Evolutionary conservation across 164 flowering plant genomes (phyloP).

Genomic region (Sedum album): DNA sequence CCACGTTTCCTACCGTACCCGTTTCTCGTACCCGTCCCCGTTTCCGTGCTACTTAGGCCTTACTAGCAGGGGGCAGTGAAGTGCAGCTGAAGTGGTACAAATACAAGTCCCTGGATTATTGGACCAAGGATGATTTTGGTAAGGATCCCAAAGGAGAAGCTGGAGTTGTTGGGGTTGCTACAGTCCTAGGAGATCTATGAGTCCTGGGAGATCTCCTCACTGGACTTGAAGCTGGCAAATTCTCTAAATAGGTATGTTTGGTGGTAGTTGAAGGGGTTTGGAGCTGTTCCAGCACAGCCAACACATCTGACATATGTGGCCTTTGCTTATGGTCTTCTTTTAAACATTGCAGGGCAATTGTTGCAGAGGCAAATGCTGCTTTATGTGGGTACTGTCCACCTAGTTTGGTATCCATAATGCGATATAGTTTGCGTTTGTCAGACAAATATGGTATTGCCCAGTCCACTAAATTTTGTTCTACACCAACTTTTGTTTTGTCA

Average conservation of each 20-base stretch:
- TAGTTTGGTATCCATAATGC: constrained; percentile 60
- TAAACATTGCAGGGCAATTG: constrained; percentile 5
- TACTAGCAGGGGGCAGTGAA: not conserved
- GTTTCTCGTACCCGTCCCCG: no score
- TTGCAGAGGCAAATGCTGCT: constrained; percentile 7
- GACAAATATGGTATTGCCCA: constrained; percentile 63
- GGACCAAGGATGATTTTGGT: not conserved
- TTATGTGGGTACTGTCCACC: constrained; percentile 39
- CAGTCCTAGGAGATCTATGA: constrained; percentile 5
- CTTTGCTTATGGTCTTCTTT: constrained; percentile 4
- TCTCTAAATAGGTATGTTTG: not conserved
- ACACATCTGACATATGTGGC: constrained; percentile 10
- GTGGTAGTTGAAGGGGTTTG: constrained; percentile 4
- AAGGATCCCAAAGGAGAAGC: constrained; percentile 4
- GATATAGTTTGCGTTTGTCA: constrained; percentile 46
- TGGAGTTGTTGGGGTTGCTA: not conserved
- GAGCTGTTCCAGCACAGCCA: constrained; percentile 8
- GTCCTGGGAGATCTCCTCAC: constrained; percentile 3
- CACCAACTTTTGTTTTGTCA: constrained; percentile 37
- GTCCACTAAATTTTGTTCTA: constrained; percentile 60
- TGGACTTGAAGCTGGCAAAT: not conserved
- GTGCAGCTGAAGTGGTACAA: not conserved
- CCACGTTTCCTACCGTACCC: no score
- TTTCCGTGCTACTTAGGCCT: no score
- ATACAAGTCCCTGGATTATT: not conserved